Evolutionary conservation across 768 basidiomycete species (phyloP).

Genomic region (Boletus patriciae): DNA sequence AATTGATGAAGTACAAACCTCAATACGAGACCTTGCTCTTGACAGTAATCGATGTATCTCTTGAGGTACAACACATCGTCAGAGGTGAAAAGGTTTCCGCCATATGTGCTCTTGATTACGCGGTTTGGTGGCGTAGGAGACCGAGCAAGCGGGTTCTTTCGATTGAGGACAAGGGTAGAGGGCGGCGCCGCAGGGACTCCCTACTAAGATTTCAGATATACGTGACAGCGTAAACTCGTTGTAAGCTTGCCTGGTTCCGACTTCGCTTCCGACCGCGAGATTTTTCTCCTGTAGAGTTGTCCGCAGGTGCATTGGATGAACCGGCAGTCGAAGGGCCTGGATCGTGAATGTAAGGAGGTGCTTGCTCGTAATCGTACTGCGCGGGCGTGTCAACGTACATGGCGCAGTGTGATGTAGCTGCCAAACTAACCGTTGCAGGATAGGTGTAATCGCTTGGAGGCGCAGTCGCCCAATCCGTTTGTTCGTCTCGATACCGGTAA

Average conservation of each 20-base stretch:
- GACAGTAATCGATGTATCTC: constrained; percentile 88
- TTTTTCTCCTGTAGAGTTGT: constrained; percentile 40
- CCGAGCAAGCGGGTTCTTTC: constrained; percentile 64
- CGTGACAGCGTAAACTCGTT: background rate
- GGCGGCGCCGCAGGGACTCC: constrained; percentile 65
- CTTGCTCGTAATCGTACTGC: constrained; percentile 61
- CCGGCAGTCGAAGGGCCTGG: constrained; percentile 46
- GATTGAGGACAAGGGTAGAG: constrained; percentile 63
- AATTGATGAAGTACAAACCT: constrained; percentile 45
- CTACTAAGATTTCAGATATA: constrained; percentile 33
- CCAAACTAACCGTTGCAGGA: constrained; percentile 44
- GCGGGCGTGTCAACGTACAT: constrained; percentile 7
- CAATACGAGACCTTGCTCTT: constrained; percentile 80
- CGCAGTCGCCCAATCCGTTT: constrained; percentile 43
- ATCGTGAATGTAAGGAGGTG: constrained; percentile 57
- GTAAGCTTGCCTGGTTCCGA: constrained; percentile 50
- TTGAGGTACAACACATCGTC: constrained; percentile 84
- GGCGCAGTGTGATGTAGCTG: background rate
- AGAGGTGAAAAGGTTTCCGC: constrained; percentile 82
- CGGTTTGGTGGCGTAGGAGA: constrained; percentile 83
- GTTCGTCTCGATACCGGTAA: constrained; percentile 66
- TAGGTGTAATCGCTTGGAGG: constrained; percentile 53
- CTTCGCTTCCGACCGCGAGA: constrained; percentile 68
- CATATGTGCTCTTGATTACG: constrained; percentile 86
- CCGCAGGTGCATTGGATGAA: constrained; percentile 35